phyloP scores from a whole-genome alignment of 2,329 filamentous ascomycete genomes.

The Aspergillus oerlinghausenensis region DNA sequence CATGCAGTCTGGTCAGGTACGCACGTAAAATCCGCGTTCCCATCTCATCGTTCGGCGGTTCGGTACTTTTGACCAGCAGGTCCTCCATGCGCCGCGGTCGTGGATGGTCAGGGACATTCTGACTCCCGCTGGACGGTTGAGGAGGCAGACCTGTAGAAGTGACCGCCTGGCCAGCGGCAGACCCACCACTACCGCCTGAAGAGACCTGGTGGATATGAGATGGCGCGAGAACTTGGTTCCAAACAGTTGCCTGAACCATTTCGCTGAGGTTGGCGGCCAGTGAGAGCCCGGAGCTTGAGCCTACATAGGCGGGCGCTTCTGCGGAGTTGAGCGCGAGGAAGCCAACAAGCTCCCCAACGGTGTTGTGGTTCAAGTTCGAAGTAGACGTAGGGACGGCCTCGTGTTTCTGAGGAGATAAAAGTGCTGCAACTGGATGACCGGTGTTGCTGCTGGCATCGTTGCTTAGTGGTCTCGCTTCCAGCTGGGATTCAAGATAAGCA shows the following conservation, averaged over 20 bases:
- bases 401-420: slow-evolving; percentile 21
- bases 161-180: neutral
- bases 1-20: slow-evolving; percentile 45
- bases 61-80: slow-evolving; percentile 40
- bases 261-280: slow-evolving; percentile 49
- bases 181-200: slow-evolving; percentile 14
- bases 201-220: slow-evolving; percentile 15
- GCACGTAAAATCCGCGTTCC: slow-evolving; percentile 42
- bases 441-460: slow-evolving; percentile 11
- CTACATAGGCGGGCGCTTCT: slow-evolving; percentile 48
- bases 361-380: slow-evolving; percentile 29
- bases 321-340: slow-evolving; percentile 44
- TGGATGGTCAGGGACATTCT: slow-evolving; percentile 19
- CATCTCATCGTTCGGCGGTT: slow-evolving; percentile 45
- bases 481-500: slow-evolving; percentile 37
- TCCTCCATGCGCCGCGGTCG: slow-evolving; percentile 38
- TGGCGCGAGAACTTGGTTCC: slow-evolving; percentile 46
- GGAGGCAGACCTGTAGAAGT: slow-evolving; percentile 9
- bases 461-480: slow-evolving; percentile 17
- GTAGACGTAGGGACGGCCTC: slow-evolving; percentile 12
- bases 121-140: slow-evolving; percentile 11
- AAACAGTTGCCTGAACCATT: slow-evolving; percentile 52
- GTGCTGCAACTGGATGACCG: slow-evolving; percentile 16
- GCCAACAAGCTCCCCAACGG: slow-evolving; percentile 45
- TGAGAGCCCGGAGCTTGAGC: slow-evolving; percentile 47